These are phyloP conservation scores for Mortierella hygrophila DNA, from an alignment of 192 early-diverging fungal genomes.

Conservation along the genomic window DNA sequence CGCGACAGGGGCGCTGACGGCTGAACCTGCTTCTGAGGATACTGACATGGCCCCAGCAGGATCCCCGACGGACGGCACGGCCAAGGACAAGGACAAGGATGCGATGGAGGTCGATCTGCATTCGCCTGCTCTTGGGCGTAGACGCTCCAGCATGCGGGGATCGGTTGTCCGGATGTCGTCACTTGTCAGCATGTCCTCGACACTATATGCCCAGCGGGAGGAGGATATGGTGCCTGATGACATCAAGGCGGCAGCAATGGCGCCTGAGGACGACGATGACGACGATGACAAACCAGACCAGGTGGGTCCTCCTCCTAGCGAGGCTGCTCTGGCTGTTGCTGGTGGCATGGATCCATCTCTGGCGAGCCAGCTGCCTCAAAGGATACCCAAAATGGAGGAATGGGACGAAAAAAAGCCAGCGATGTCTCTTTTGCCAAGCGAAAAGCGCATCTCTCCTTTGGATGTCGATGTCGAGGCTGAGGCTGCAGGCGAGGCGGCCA, in stretches of 20 bases:
- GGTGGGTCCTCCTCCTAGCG: slow-evolving; percentile 45
- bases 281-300: slow-evolving; percentile 41
- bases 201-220: slow-evolving; percentile 43
- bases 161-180: slow-evolving; percentile 52
- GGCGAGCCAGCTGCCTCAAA: slow-evolving; percentile 27
- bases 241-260: slow-evolving; percentile 18
- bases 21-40: slow-evolving; percentile 11
- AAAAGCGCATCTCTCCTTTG: slow-evolving; percentile 8
- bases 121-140: slow-evolving; percentile 40
- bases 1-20: not conserved
- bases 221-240: slow-evolving; percentile 43
- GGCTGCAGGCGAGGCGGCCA: not conserved
- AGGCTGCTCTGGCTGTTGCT: slow-evolving; percentile 49
- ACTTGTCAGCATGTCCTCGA: slow-evolving; percentile 52
- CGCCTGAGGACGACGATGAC: slow-evolving; percentile 42
- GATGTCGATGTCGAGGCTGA: not conserved
- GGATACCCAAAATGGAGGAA: slow-evolving; percentile 18
- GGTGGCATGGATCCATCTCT: slow-evolving; percentile 51
- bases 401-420: not conserved
- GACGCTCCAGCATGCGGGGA: slow-evolving; percentile 54
- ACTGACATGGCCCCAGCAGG: slow-evolving; percentile 16
- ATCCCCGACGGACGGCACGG: slow-evolving; percentile 8
- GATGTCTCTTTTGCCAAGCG: not conserved
- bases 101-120: slow-evolving; percentile 48
- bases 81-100: slow-evolving; percentile 20